phyloP scores from a whole-genome alignment of 768 basidiomycete genomes.

The Hygrophorus pudorinus region DNA sequence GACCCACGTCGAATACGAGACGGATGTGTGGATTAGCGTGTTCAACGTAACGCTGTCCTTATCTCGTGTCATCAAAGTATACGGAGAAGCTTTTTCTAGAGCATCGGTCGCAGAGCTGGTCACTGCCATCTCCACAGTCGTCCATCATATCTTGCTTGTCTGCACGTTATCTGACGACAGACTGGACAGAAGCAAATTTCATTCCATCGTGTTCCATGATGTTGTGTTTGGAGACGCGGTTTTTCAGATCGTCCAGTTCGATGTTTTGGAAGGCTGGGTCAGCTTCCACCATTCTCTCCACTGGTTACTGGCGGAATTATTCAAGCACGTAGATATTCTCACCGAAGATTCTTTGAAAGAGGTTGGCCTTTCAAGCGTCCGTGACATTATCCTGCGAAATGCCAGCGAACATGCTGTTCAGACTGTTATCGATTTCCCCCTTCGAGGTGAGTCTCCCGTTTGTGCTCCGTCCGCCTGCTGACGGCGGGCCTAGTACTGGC shows the following conservation, averaged over 20 bases:
- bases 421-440: slow-evolving; percentile 77
- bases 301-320: slow-evolving; percentile 82
- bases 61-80: slow-evolving; percentile 79
- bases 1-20: slow-evolving; percentile 91
- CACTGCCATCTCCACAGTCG: slow-evolving; percentile 55
- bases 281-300: slow-evolving; percentile 91
- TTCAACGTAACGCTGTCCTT: slow-evolving; percentile 92
- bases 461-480: neutral
- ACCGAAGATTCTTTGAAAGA: slow-evolving; percentile 41
- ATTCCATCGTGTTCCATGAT: slow-evolving; percentile 50
- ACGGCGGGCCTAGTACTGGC: slow-evolving; percentile 50
- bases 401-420: slow-evolving; percentile 62
- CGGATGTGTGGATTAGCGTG: slow-evolving; percentile 93
- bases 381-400: slow-evolving; percentile 51
- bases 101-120: slow-evolving; percentile 50
- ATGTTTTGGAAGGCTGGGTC: slow-evolving; percentile 72
- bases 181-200: slow-evolving; percentile 57
- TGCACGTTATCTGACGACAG: slow-evolving; percentile 60
- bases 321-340: slow-evolving; percentile 72
- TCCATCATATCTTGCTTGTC: slow-evolving; percentile 62
- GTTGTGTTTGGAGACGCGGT: slow-evolving; percentile 51
- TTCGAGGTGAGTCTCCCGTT: slow-evolving; percentile 56
- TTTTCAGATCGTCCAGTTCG: slow-evolving; percentile 65
- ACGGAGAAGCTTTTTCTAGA: slow-evolving; percentile 73
- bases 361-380: slow-evolving; percentile 43